Conservation (phyloP, 148 eudicot genomes). For the Suaeda aralocaspica region DNA sequence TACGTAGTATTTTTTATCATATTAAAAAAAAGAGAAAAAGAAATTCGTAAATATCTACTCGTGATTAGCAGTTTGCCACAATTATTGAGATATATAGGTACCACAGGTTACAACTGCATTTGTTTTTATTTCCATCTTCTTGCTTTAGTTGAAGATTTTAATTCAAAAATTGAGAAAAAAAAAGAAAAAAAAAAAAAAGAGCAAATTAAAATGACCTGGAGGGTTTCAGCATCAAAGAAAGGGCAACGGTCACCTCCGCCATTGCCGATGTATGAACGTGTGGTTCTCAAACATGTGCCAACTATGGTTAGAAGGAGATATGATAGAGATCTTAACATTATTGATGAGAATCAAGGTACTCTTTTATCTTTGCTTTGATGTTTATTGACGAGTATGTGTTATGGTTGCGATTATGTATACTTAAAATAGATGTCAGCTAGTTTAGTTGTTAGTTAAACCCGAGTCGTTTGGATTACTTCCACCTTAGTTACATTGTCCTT, state of each 20-base stretch:
- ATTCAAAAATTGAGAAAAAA: not conserved
- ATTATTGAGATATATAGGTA: no score
- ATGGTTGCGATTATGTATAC: not conserved
- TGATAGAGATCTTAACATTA: not conserved
- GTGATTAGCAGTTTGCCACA: no score
- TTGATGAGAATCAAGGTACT: conserved; percentile 7
- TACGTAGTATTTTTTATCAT: no score
- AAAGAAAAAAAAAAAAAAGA: no score
- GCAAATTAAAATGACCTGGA: conserved; percentile 2
- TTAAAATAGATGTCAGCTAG: no score
- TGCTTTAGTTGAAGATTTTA: not conserved
- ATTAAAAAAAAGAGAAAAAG: no score
- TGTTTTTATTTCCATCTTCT: not conserved
- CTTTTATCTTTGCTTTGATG: not conserved
- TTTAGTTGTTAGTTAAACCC: no score
- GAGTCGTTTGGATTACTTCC: no score
- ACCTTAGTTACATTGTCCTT: no score
- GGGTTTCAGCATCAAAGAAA: not conserved
- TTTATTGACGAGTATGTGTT: no score
- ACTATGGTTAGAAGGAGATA: conserved; percentile 24
- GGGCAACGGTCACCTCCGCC: conserved; percentile 6
- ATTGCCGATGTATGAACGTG: conserved; percentile 20
- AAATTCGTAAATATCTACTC: no score
- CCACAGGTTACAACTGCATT: not conserved
- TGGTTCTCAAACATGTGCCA: conserved; percentile 19